phyloP scores from a whole-genome alignment of 176 grass and related monocot genomes.

The Saccharum spontaneum region DNA sequence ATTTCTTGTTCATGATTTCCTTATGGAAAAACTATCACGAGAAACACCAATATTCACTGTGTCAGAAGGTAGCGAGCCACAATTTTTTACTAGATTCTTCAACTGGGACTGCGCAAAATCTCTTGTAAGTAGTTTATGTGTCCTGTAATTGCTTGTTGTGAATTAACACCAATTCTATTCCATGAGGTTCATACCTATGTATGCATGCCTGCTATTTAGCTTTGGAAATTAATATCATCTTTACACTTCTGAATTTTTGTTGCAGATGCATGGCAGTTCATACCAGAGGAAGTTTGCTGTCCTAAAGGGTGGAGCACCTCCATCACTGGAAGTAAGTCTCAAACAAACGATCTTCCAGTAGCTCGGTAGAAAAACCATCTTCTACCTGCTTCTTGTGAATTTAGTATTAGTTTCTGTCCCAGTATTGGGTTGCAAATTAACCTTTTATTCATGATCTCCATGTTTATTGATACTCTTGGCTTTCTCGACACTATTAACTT shows the following conservation, averaged over 20 bases:
- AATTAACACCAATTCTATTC: not conserved
- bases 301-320: constrained; percentile 66
- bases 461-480: not conserved
- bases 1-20: constrained; percentile 83
- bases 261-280: constrained; percentile 97
- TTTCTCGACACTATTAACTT: not conserved
- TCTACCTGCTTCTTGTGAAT: not conserved
- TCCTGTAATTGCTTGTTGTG: not conserved
- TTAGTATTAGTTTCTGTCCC: not conserved
- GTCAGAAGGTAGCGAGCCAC: constrained; percentile 80
- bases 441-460: not conserved
- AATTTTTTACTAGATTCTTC: constrained; percentile 93
- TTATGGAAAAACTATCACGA: constrained; percentile 79
- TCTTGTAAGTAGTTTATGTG: constrained; percentile 53
- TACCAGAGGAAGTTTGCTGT: constrained; percentile 85
- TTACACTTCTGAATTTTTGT: constrained; percentile 29
- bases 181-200: not conserved
- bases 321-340: constrained; percentile 60
- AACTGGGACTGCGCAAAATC: constrained; percentile 86
- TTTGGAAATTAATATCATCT: constrained; percentile 3
- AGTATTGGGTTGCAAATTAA: not conserved
- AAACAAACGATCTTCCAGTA: constrained; percentile 5
- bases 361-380: not conserved
- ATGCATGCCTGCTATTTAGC: not conserved
- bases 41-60: constrained; percentile 79